Base-by-base conservation (phyloP, 495 filamentous ascomycete genomes). In the Podospora bellae-mahoneyi region DNA sequence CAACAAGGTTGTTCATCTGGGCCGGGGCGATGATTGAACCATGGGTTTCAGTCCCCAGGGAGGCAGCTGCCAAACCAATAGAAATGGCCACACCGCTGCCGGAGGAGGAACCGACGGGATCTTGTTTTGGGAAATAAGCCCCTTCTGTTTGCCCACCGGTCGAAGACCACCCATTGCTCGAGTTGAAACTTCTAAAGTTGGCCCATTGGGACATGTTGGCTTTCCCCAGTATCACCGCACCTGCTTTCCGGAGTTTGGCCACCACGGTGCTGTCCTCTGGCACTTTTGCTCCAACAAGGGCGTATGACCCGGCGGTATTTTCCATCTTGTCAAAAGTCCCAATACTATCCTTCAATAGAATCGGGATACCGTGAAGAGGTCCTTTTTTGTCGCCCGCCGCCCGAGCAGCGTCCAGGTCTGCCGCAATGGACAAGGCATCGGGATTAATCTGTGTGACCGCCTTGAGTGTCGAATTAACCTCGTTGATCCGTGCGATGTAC, bases 341-440 rank as follows among this genome's bases (percentile, higher is more conserved):
- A 66, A 92, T 91, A 78, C 90, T 92, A 72, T 89, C 84, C 77
- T 92, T 91, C 74, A 91, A 83, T 15, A 91, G 71, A 57, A 91
- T 84, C 0, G 89, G 89, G 44, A 92, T 83, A 16, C 89, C 89
- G 77, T 92, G 88, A 3, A 90, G 78, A 4, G 84, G 84, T 13
- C 84, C 82, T 30, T 80, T 53, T 28, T 39, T 0, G 48, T 62
- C 3, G 23, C 74, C 39, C 9, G 69, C 7, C 26, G 71, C 70
- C 15, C 79, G 72, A 54, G 69, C 70, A 4, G 60, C 63, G 62
- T 82, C 80, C 6, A 79, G 65, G 0, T 69, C 68, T 16, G 68
- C 66, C 9, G 81, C 78, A 26, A 79, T 79, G 10, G 68, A 58
- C 32, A 82, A 55, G 18, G 83, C 83, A 74, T 83, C 80, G 0